Evolutionary conservation across 805 yeast species (phyloP).

Genomic region (Hyphopichia homilentoma): DNA sequence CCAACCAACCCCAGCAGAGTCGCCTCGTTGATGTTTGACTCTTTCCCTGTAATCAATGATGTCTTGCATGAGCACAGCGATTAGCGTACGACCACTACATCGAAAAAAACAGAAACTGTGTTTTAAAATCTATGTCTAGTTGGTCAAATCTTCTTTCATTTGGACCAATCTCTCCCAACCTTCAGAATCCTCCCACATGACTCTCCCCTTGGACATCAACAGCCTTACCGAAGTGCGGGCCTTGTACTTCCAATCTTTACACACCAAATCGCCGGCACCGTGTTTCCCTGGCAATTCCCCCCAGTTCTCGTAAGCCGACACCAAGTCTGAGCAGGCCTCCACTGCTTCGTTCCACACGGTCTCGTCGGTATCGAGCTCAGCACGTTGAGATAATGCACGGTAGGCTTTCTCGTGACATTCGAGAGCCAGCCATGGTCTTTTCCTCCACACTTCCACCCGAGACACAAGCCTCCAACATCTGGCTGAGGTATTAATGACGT

Average conservation of each 20-base stretch:
- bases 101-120: too few species aligned
- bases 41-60: slow-evolving; percentile 19
- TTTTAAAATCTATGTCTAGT: neutral
- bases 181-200: slow-evolving; percentile 73
- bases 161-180: slow-evolving; percentile 68
- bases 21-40: slow-evolving; percentile 21
- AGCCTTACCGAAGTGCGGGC: slow-evolving; percentile 69
- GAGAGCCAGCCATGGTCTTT: slow-evolving; percentile 81
- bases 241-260: slow-evolving; percentile 89
- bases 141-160: slow-evolving; percentile 42
- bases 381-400: slow-evolving; percentile 62
- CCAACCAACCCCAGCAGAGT: slow-evolving; percentile 9
- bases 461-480: slow-evolving; percentile 84
- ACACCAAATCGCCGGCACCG: slow-evolving; percentile 79
- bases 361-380: slow-evolving; percentile 62
- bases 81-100: too few species aligned
- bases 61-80: slow-evolving; percentile 3
- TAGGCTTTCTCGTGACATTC: slow-evolving; percentile 85
- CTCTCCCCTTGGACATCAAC: slow-evolving; percentile 73
- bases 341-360: slow-evolving; percentile 73
- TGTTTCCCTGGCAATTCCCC: slow-evolving; percentile 83
- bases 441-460: slow-evolving; percentile 81
- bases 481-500: slow-evolving; percentile 61
- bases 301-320: slow-evolving; percentile 79
- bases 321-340: slow-evolving; percentile 70